Conservation (phyloP, 2,329 filamentous ascomycete genomes). For the Botrytis byssoidea region DNA sequence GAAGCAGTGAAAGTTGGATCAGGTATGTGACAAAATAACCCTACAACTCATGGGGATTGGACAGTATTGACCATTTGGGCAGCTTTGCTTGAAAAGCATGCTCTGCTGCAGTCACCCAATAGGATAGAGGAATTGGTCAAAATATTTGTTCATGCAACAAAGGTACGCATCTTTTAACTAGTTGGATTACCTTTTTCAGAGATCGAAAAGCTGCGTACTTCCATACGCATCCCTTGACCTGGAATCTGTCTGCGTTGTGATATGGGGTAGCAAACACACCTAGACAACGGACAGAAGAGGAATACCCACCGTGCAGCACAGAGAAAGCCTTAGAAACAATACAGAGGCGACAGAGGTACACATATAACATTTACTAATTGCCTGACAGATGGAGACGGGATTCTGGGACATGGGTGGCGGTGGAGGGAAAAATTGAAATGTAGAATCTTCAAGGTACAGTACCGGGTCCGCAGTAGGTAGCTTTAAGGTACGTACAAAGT, state of each 20-base stretch:
- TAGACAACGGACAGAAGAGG: background rate
- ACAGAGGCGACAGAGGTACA: background rate
- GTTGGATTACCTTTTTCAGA: background rate
- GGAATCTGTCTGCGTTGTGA: background rate
- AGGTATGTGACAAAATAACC: constrained; percentile 48
- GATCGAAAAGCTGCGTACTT: background rate
- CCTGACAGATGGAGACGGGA: constrained; percentile 63
- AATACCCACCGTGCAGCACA: background rate
- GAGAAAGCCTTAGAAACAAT: background rate
- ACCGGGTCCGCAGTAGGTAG: background rate
- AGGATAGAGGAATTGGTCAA: constrained; percentile 78
- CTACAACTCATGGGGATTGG: background rate
- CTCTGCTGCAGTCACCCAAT: constrained; percentile 67
- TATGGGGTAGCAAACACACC: background rate
- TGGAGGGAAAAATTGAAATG: constrained; percentile 1
- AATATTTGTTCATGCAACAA: constrained; percentile 86
- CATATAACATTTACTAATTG: constrained; percentile 7
- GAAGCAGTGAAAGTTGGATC: constrained; percentile 69
- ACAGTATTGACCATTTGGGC: constrained; percentile 2
- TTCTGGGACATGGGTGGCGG: constrained; percentile 69
- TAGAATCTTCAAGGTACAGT: background rate
- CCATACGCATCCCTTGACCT: background rate
- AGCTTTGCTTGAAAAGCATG: constrained; percentile 75
- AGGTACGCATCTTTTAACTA: constrained; percentile 50
- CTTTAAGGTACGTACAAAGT: background rate